These are phyloP conservation scores for Trematosphaeria pertusa DNA, from an alignment of 2,329 filamentous ascomycete genomes.

Conservation along the genomic window DNA sequence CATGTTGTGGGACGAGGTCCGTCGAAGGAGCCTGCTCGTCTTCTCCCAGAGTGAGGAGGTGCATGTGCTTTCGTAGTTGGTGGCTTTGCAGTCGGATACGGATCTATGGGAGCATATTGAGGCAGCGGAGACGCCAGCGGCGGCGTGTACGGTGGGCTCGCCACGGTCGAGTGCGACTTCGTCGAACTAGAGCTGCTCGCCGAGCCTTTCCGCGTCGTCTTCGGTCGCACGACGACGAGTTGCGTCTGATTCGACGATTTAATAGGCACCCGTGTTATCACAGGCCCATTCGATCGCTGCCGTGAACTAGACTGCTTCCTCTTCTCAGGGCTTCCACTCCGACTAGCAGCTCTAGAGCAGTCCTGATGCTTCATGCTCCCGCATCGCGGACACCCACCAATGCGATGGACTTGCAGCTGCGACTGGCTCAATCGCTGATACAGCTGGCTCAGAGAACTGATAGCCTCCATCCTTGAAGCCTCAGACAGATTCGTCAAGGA, in stretches of 20 bases:
- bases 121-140: constrained; percentile 25
- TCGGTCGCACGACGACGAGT: constrained; percentile 47
- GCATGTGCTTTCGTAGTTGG: constrained; percentile 6
- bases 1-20: constrained; percentile 29
- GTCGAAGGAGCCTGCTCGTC: constrained; percentile 31
- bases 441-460: constrained; percentile 51
- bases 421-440: constrained; percentile 48
- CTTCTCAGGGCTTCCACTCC: constrained; percentile 22
- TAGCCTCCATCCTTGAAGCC: constrained; percentile 52
- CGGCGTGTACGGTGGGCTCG: constrained; percentile 28
- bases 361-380: constrained; percentile 32
- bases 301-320: constrained; percentile 29
- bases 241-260: constrained; percentile 43
- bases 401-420: constrained; percentile 39
- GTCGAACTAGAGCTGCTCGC: constrained; percentile 26
- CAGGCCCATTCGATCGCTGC: constrained; percentile 31
- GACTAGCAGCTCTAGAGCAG: constrained; percentile 22
- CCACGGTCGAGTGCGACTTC: constrained; percentile 27
- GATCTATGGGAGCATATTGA: constrained; percentile 21
- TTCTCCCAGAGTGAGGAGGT: constrained; percentile 16
- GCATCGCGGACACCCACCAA: constrained; percentile 29
- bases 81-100: constrained; percentile 12
- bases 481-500: constrained; percentile 56
- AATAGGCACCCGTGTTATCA: constrained; percentile 39
- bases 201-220: constrained; percentile 32